Percentiles rank a stretch among this genome's conserved stretches.
phyloP scores from a whole-genome alignment of 2,329 filamentous ascomycete species.

The Tolypocladium ovalisporum region DNA sequence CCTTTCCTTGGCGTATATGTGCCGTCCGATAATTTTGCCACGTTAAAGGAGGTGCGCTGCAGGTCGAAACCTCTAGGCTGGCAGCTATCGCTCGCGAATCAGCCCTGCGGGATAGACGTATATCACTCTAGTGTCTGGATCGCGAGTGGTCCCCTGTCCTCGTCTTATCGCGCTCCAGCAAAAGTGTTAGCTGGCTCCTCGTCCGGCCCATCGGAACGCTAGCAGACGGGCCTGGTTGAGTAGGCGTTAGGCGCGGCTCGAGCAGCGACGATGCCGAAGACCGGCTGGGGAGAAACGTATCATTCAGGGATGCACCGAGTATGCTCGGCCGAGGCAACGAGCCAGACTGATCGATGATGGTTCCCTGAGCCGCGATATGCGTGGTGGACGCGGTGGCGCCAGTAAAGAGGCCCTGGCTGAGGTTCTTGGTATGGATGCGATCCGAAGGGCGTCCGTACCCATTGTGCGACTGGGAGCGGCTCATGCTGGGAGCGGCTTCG shows the following conservation, averaged over 20 bases:
- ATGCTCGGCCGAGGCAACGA: slow-evolving; percentile 16
- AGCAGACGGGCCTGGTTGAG: slow-evolving; percentile 33
- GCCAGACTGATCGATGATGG: slow-evolving; percentile 29
- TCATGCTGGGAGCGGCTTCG: slow-evolving; percentile 13
- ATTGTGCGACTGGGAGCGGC: slow-evolving; percentile 20
- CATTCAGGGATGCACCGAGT: slow-evolving; percentile 9
- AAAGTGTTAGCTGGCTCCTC: slow-evolving; percentile 48
- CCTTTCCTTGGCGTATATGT: no score
- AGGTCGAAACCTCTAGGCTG: background rate
- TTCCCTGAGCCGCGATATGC: slow-evolving; percentile 30
- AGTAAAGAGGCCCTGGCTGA: slow-evolving; percentile 19
- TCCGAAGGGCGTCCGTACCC: slow-evolving; percentile 12
- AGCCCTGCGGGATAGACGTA: no score
- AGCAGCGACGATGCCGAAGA: slow-evolving; percentile 15
- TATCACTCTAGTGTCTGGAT: slow-evolving; percentile 12
- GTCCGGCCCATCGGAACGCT: slow-evolving; percentile 42
- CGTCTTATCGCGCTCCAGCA: slow-evolving; percentile 42
- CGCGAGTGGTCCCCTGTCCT: slow-evolving; percentile 17
- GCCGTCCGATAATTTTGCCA: background rate
- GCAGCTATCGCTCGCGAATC: background rate
- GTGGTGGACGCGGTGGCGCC: slow-evolving; percentile 27
- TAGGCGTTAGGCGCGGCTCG: slow-evolving; percentile 34
- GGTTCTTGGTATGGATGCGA: slow-evolving; percentile 6
- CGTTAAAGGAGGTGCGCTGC: background rate
- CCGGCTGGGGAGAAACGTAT: slow-evolving; percentile 13